Evolutionary conservation across 768 basidiomycete species (phyloP).

Genomic region (Pilatotrama ljubarskyi): DNA sequence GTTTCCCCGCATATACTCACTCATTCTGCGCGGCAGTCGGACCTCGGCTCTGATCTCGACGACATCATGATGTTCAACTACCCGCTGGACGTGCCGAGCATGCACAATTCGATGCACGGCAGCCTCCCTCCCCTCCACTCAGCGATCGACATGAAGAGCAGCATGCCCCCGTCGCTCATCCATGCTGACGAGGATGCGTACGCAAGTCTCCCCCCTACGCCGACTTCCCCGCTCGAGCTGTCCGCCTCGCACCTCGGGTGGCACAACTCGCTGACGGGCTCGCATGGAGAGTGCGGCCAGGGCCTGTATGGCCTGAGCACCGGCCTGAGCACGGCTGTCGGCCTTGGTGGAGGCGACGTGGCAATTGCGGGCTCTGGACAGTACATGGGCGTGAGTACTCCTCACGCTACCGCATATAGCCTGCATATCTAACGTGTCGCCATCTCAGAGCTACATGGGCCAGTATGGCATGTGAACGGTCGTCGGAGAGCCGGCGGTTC

Average conservation of each 20-base stretch:
- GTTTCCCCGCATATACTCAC: not conserved
- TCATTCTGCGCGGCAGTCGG: conserved; percentile 13
- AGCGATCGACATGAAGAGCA: not conserved
- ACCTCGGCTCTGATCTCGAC: conserved; percentile 24
- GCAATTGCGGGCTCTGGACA: conserved; percentile 13
- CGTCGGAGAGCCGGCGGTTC: not conserved
- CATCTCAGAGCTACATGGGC: not conserved
- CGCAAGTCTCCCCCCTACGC: conserved; percentile 28
- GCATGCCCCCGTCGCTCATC: conserved; percentile 22
- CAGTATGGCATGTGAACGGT: conserved; percentile 8
- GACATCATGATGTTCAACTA: conserved; percentile 23
- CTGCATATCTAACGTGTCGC: not conserved
- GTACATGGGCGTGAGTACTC: conserved; percentile 12
- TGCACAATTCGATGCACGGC: conserved; percentile 4
- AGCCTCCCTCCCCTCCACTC: conserved; percentile 14
- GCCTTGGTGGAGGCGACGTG: conserved; percentile 8
- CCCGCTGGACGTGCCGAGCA: conserved; percentile 13
- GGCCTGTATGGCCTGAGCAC: conserved; percentile 8
- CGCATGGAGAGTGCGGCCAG: conserved; percentile 4
- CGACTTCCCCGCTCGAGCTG: conserved; percentile 18
- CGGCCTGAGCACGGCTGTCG: conserved; percentile 1
- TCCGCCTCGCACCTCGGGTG: conserved; percentile 7
- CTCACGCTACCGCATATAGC: not conserved
- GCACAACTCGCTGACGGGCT: conserved; percentile 6
- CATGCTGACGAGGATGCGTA: conserved; percentile 32